phyloP scores from a whole-genome alignment of 345 rosid genomes.

The Populus tremula region DNA sequence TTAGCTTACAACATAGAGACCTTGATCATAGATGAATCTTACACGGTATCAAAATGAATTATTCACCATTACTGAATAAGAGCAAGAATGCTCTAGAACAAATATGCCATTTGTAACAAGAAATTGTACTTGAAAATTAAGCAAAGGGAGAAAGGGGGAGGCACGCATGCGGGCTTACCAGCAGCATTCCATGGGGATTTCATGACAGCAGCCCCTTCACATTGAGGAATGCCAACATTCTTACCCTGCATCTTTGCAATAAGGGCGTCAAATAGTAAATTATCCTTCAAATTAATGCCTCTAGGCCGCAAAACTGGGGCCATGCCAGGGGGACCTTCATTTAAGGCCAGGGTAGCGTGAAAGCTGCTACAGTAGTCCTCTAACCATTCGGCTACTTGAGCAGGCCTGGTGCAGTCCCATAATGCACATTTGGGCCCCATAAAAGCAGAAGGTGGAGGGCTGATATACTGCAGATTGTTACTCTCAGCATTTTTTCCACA shows the following conservation, averaged over 20 bases:
- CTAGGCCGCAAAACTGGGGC: slow-evolving; percentile 68
- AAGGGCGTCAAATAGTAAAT: slow-evolving; percentile 56
- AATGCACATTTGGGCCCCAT: slow-evolving; percentile 86
- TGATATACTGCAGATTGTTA: slow-evolving; percentile 37
- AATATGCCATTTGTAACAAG: not conserved
- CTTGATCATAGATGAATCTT: slow-evolving; percentile 1
- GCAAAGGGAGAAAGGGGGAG: not conserved
- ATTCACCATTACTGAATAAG: not conserved
- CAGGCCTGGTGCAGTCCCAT: slow-evolving; percentile 92
- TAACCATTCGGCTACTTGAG: slow-evolving; percentile 55
- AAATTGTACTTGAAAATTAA: not conserved
- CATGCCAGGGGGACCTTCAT: slow-evolving; percentile 63
- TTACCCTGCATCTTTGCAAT: slow-evolving; percentile 62
- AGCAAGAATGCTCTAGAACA: not conserved
- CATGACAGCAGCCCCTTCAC: slow-evolving; percentile 79
- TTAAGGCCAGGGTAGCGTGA: slow-evolving; percentile 61
- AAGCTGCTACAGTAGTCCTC: slow-evolving; percentile 67
- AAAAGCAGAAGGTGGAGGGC: slow-evolving; percentile 73
- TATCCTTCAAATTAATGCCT: slow-evolving; percentile 76
- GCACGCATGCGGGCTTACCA: slow-evolving; percentile 36
- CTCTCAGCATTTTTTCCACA: slow-evolving; percentile 30
- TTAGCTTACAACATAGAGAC: not conserved
- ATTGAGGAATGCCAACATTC: slow-evolving; percentile 83
- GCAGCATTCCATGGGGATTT: slow-evolving; percentile 87
- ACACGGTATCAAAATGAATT: not conserved